Evolutionary conservation across 108 stramenopile genomes (phyloP).

Genomic region (Skeletonema grethae): DNA sequence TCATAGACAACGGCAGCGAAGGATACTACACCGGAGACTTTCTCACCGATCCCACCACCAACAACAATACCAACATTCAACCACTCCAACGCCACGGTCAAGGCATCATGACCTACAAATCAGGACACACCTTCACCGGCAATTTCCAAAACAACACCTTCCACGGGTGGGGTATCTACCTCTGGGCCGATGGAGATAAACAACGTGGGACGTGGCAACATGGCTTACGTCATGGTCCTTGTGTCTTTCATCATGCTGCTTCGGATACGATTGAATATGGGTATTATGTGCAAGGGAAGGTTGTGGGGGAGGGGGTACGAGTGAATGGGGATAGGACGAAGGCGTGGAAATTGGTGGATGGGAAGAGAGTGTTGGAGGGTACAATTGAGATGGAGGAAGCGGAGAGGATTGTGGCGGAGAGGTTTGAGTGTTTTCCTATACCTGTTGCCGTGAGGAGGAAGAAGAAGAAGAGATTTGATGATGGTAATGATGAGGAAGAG

Average conservation of each 20-base stretch:
- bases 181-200: not conserved
- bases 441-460: not conserved
- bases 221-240: not conserved
- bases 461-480: not conserved
- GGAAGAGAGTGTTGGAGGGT: not conserved
- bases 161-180: not conserved
- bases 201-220: not conserved
- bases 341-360: not conserved
- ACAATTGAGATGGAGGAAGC: not conserved
- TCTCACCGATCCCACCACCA: not conserved
- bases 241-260: not conserved
- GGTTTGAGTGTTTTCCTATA: constrained; percentile 2
- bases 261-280: not conserved
- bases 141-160: not conserved
- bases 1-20: not conserved
- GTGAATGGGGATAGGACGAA: not conserved
- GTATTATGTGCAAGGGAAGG: not conserved
- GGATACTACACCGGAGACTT: not conserved
- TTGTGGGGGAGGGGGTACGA: not conserved
- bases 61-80: not conserved
- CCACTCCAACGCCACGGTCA: not conserved
- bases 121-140: not conserved
- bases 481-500: not conserved
- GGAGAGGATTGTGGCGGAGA: not conserved
- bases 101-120: not conserved